These are phyloP conservation scores for Eucalyptus tenuipes DNA, from an alignment of 345 rosid species.

Conservation along the genomic window DNA sequence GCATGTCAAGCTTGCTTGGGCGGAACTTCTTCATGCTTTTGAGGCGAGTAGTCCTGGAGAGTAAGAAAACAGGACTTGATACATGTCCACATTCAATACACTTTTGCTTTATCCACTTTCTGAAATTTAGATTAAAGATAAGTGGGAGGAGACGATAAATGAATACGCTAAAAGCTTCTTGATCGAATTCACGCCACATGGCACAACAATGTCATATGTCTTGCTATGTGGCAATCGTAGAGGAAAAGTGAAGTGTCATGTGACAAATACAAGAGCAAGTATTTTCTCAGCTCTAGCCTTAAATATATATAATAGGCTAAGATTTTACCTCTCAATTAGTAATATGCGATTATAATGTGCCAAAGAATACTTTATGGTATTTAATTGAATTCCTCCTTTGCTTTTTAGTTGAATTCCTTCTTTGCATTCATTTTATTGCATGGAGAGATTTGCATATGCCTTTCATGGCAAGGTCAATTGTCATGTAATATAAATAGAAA, in stretches of 20 bases:
- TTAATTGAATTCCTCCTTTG: neutral
- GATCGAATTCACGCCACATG: no score
- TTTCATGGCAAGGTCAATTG: neutral
- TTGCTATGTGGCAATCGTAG: neutral
- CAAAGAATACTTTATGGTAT: neutral
- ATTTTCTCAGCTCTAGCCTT: neutral
- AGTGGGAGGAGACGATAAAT: neutral
- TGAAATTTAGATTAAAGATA: neutral
- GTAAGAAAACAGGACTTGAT: no score
- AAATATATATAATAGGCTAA: no score
- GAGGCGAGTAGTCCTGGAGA: no score
- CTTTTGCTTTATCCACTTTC: neutral
- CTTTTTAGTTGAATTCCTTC: neutral
- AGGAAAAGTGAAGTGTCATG: neutral
- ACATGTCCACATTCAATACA: neutral
- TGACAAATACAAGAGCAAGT: neutral
- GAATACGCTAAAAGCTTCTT: no score
- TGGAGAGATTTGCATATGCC: neutral
- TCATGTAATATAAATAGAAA: neutral
- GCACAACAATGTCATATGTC: no score
- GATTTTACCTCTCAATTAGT: no score
- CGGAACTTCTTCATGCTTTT: neutral
- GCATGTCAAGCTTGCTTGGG: neutral
- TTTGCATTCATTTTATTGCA: neutral
- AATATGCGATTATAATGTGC: neutral